phyloP scores from a whole-genome alignment of 768 basidiomycete genomes.

The Podaxis sp. region DNA sequence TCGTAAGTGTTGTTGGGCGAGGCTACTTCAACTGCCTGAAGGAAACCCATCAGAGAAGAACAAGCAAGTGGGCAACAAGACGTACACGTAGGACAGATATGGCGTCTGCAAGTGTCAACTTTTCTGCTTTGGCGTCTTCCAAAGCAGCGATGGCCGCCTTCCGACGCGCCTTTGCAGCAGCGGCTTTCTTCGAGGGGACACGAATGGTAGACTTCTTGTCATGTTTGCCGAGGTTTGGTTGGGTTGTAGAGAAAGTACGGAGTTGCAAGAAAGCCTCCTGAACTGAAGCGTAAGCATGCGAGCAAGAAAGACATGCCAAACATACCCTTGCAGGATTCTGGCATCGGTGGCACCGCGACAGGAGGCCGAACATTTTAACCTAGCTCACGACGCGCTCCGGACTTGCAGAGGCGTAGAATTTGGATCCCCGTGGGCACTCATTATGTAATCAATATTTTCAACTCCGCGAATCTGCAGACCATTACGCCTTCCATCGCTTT shows the following conservation, averaged over 20 bases:
- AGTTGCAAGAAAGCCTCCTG: constrained; percentile 16
- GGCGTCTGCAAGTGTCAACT: constrained; percentile 65
- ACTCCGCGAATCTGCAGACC: constrained; percentile 7
- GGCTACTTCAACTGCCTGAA: constrained; percentile 81
- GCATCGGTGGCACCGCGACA: constrained; percentile 28
- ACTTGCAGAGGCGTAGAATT: not conserved
- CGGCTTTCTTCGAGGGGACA: constrained; percentile 68
- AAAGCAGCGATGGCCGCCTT: constrained; percentile 54
- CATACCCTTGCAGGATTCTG: constrained; percentile 25
- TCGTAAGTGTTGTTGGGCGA: constrained; percentile 78
- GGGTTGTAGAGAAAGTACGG: constrained; percentile 50
- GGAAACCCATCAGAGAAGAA: constrained; percentile 4
- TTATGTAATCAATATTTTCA: constrained; percentile 12
- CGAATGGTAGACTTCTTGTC: constrained; percentile 51
- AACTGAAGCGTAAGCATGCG: not conserved
- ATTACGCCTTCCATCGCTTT: not conserved
- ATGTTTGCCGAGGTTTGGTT: constrained; percentile 41
- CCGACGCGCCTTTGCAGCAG: constrained; percentile 63
- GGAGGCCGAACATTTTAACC: constrained; percentile 17
- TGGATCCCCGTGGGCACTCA: not conserved
- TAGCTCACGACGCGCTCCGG: not conserved
- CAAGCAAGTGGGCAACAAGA: not conserved
- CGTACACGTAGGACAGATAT: constrained; percentile 71
- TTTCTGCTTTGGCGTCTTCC: constrained; percentile 61
- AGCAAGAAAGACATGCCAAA: not conserved